A percentile compares a stretch with the other conserved stretches of the same genome.
Conservation (phyloP, 805 yeast species). For the Suhomyces kilbournensis region DNA sequence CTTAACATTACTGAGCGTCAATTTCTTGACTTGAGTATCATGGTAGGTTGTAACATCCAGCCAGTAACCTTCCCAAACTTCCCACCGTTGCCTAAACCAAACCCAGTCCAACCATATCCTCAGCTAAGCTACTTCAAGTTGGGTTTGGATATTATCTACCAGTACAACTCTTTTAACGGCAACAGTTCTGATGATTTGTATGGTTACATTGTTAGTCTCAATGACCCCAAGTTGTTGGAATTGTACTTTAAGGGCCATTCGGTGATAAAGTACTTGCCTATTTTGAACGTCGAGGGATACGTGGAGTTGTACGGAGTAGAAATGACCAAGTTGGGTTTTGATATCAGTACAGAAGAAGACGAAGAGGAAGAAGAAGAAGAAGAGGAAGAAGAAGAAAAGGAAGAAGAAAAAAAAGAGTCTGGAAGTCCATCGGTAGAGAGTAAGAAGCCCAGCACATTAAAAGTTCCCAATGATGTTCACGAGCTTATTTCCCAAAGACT, state of each 20-base stretch:
- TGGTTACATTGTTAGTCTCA: conserved; percentile 46
- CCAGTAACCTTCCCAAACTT: conserved; percentile 57
- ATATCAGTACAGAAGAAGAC: conserved; percentile 16
- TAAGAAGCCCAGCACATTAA: conserved; percentile 14
- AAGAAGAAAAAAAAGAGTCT: neutral
- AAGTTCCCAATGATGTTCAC: conserved; percentile 75
- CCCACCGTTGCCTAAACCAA: conserved; percentile 44
- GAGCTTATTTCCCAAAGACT: conserved; percentile 79
- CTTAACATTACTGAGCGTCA: conserved; percentile 61
- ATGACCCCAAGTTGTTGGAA: conserved; percentile 44
- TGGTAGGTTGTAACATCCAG: conserved; percentile 77
- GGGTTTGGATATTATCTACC: conserved; percentile 38
- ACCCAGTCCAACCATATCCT: conserved; percentile 38
- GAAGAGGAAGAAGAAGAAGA: neutral
- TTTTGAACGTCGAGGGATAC: conserved; percentile 63
- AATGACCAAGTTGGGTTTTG: conserved; percentile 33
- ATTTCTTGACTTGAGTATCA: conserved; percentile 70
- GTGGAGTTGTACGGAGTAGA: conserved; percentile 56
- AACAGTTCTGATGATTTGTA: conserved; percentile 30
- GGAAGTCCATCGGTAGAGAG: conserved; percentile 7
- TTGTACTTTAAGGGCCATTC: conserved; percentile 67
- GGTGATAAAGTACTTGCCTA: conserved; percentile 69
- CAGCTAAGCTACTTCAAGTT: conserved; percentile 40
- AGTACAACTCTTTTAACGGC: conserved; percentile 28
- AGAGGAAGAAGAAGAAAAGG: conserved; percentile 11